Evolutionary conservation across 805 yeast genomes (phyloP).

Genomic region (Tetrapisispora fleetii): DNA sequence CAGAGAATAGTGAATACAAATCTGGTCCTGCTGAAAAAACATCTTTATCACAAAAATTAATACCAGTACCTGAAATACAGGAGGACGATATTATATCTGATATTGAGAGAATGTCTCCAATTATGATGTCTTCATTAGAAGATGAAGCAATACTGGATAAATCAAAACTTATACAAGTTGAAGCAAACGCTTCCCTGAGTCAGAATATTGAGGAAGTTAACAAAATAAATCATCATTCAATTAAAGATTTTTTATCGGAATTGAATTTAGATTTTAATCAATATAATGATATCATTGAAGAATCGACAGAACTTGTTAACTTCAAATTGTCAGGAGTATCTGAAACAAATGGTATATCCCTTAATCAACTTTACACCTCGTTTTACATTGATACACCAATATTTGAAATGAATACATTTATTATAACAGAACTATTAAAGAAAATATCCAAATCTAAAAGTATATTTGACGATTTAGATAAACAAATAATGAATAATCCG

Average conservation of each 20-base stretch:
- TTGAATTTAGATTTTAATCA: not conserved
- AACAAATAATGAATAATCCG: constrained; percentile 36
- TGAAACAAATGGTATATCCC: constrained; percentile 4
- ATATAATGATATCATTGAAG: not conserved
- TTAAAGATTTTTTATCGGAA: not conserved
- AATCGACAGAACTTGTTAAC: not conserved
- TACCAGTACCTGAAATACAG: not conserved
- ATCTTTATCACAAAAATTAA: not conserved
- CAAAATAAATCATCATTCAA: not conserved
- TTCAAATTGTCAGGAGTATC: not conserved
- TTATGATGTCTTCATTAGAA: not conserved
- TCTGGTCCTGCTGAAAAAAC: not conserved
- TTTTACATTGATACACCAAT: constrained; percentile 23
- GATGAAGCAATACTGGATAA: not conserved
- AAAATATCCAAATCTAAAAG: constrained; percentile 41
- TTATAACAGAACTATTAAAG: constrained; percentile 43
- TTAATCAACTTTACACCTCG: constrained; percentile 10
- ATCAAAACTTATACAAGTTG: not conserved
- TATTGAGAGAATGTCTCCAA: constrained; percentile 5
- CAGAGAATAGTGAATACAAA: not conserved
- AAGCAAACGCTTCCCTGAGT: not conserved
- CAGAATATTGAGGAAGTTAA: not conserved
- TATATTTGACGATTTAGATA: constrained; percentile 38
- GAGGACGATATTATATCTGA: not conserved
- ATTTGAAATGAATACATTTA: constrained; percentile 40